phyloP scores from a whole-genome alignment of 345 rosid species.

The Eucalyptus sideroxylon region DNA sequence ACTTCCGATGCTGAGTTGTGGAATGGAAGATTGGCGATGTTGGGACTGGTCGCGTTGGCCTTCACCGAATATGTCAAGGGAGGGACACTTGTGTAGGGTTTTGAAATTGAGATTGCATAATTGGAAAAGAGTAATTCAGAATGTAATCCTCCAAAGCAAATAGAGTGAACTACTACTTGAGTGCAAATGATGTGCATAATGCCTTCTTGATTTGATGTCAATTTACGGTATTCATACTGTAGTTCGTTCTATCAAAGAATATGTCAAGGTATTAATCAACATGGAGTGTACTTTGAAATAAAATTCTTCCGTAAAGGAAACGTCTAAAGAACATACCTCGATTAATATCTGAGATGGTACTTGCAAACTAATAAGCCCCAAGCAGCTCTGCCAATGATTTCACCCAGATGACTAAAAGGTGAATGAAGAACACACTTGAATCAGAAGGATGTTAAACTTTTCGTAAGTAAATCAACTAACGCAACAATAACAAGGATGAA shows the following conservation, averaged over 20 bases:
- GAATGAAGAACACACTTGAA: not conserved
- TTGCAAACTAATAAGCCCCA: not conserved
- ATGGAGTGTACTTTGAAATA: not conserved
- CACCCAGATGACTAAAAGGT: not conserved
- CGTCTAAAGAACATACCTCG: not conserved
- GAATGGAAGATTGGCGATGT: constrained; percentile 81
- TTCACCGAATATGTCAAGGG: constrained; percentile 67
- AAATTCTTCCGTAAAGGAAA: no score
- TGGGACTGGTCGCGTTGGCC: constrained; percentile 70
- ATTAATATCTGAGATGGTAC: not conserved
- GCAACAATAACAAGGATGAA: not conserved
- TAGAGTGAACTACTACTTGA: not conserved
- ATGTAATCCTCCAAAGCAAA: not conserved
- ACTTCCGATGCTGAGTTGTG: constrained; percentile 75
- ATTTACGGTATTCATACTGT: not conserved
- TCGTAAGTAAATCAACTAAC: not conserved
- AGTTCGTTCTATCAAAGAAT: not conserved
- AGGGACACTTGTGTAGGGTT: constrained; percentile 6
- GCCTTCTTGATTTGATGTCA: not conserved
- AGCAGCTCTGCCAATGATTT: not conserved
- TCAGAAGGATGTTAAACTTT: fast-evolving
- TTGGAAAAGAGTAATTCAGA: not conserved
- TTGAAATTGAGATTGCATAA: not conserved
- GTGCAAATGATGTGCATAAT: not conserved
- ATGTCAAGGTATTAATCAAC: not conserved